Evolutionary conservation across 23 red algal species (phyloP).

Genomic region (Chondrus crispus): DNA sequence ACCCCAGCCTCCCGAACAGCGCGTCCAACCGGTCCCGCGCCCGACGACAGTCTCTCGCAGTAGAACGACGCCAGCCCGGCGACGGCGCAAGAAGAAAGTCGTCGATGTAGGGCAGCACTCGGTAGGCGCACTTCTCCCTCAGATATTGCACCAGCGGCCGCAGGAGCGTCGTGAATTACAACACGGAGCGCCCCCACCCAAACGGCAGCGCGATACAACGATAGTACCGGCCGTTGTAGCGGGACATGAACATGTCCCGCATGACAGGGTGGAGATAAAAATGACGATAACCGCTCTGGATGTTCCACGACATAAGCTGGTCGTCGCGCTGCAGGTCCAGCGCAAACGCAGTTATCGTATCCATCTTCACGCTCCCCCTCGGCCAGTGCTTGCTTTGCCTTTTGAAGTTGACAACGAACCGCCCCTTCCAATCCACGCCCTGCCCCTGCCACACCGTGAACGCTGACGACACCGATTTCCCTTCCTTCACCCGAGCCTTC

Average conservation of each 20-base stretch:
- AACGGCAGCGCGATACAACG: not conserved
- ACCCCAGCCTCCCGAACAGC: not conserved
- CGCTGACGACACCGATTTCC: not conserved
- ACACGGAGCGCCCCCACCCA: not conserved
- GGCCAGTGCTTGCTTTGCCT: not conserved
- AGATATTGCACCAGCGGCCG: not conserved
- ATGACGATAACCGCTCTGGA: not conserved
- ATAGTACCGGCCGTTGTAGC: not conserved
- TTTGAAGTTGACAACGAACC: not conserved
- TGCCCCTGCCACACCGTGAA: not conserved
- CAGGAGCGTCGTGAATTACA: not conserved
- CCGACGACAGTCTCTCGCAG: not conserved
- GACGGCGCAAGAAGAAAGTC: conserved; percentile 6
- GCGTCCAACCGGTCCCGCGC: not conserved
- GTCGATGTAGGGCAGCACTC: not conserved
- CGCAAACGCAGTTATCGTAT: not conserved
- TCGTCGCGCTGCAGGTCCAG: not conserved
- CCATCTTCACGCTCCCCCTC: not conserved
- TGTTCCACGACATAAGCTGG: conserved; percentile 17
- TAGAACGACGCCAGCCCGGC: not conserved
- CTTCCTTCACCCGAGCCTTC: not conserved
- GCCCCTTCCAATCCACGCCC: not conserved
- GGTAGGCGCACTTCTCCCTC: not conserved
- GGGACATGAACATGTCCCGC: conserved; percentile 5
- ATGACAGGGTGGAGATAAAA: not conserved